A percentile compares a stretch with the other conserved stretches of the same genome.
These are phyloP conservation scores for Phylloporus sp. DNA, from an alignment of 768 basidiomycete genomes.

Conservation along the genomic window DNA sequence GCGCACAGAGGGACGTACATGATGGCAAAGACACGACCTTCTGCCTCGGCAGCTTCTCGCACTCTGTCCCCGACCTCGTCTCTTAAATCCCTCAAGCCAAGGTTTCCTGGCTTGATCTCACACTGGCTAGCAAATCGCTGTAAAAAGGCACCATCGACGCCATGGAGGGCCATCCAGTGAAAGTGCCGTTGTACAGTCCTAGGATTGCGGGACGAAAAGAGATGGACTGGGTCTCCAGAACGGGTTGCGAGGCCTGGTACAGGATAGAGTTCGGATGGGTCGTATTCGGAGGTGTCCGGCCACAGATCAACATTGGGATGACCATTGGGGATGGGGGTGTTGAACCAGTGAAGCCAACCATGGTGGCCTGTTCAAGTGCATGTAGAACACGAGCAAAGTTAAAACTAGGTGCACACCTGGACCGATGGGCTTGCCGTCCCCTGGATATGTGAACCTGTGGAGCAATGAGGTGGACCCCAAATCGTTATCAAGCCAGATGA, in stretches of 20 bases:
- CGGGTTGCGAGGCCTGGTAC: conserved; percentile 61
- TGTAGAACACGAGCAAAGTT: too few species aligned
- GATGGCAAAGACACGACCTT: conserved; percentile 78
- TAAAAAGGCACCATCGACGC: conserved; percentile 77
- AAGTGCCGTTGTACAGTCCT: conserved; percentile 63
- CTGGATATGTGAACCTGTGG: conserved; percentile 65
- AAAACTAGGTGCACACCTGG: conserved; percentile 45
- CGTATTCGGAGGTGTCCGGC: conserved; percentile 74
- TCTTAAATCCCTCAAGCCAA: conserved; percentile 58
- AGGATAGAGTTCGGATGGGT: conserved; percentile 64
- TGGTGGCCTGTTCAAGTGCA: conserved; percentile 52
- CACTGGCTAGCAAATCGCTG: conserved; percentile 74
- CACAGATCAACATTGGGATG: conserved; percentile 72
- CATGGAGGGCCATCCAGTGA: conserved; percentile 76
- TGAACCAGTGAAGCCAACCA: conserved; percentile 87
- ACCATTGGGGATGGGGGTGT: conserved; percentile 61
- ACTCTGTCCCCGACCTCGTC: conserved; percentile 76
- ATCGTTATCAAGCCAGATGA: not conserved
- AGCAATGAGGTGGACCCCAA: not conserved
- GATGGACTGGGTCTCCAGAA: conserved; percentile 55
- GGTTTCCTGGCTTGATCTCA: conserved; percentile 49
- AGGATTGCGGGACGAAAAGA: conserved; percentile 77
- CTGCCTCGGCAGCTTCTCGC: conserved; percentile 70
- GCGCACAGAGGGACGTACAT: conserved; percentile 51
- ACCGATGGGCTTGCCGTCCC: conserved; percentile 64